Conservation (phyloP, 2,329 filamentous ascomycete genomes). For the Alternaria atra region DNA sequence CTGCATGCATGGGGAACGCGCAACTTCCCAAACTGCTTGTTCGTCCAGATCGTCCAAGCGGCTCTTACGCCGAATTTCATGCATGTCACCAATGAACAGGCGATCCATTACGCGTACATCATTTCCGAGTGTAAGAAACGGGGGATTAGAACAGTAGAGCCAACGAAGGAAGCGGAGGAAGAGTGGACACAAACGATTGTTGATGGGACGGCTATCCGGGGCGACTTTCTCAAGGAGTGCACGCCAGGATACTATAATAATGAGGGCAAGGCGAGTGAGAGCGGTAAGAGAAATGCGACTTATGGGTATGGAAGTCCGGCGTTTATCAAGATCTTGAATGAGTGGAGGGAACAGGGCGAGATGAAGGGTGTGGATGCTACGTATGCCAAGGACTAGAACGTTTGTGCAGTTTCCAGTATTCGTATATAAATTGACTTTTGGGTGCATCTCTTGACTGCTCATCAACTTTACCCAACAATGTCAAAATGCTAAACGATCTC, state of each 20-base stretch:
- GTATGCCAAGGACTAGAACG: not conserved
- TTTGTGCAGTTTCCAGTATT: not conserved
- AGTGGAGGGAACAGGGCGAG: slow-evolving; percentile 41
- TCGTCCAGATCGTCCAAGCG: slow-evolving; percentile 32
- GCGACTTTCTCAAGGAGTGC: slow-evolving; percentile 56
- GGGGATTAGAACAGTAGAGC: slow-evolving; percentile 53
- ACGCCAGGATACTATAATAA: slow-evolving; percentile 65
- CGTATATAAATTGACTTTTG: not conserved
- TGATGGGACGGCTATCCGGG: slow-evolving; percentile 53
- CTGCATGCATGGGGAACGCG: slow-evolving; percentile 61
- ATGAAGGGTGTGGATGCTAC: slow-evolving; percentile 34
- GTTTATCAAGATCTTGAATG: slow-evolving; percentile 44
- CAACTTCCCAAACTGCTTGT: slow-evolving; percentile 67
- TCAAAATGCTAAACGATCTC: not conserved
- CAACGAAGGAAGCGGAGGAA: slow-evolving; percentile 58
- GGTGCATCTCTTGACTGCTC: too few relatives aligned
- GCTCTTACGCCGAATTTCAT: slow-evolving; percentile 39
- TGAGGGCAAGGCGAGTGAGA: slow-evolving; percentile 25
- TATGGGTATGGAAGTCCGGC: slow-evolving; percentile 44
- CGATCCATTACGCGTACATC: slow-evolving; percentile 58
- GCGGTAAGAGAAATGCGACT: slow-evolving; percentile 23
- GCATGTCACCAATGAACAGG: slow-evolving; percentile 36
- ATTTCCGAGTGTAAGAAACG: slow-evolving; percentile 48
- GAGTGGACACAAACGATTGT: slow-evolving; percentile 59
- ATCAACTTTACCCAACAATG: not conserved